Base-by-base conservation (phyloP, 768 basidiomycete species). In the Calvatia gigantea region DNA sequence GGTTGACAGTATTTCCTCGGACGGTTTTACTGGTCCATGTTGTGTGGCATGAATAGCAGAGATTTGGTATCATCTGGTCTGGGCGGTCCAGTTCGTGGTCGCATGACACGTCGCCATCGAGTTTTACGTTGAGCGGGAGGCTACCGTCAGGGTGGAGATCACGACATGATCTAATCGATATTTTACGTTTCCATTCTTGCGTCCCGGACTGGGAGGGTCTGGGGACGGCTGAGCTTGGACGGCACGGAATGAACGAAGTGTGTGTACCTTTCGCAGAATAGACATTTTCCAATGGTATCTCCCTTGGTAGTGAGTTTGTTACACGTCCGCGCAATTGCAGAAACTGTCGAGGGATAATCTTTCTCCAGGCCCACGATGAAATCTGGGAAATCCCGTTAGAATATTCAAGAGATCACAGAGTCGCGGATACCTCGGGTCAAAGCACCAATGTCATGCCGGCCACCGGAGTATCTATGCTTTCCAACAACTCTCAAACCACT, bases 331-430 rank as follows among this genome's bases (percentile, higher is more conserved):
- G 84, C 84, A 47, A 94, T 88, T 0, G 91, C 84, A 6, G 89
- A 91, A 9, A 93, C 91, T 0, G 91, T 94, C 0, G 91, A 90
- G 3, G 91, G 91, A 66, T 87, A 94, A 66, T 92, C 85, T 48
- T 78, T 82, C 69, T 94, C 91, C 27, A 94, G 65, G 2, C 89
- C 86, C 17, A 87, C 69, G 54, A 94, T 89, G 61, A 93, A 94
- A 65, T 86, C 91, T 91, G 54, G 9, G n/a, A 9, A 33, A 28
- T 44, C 7, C 27, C 25, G 19, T 14, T 14, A 32, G n/a, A 4
- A 38, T 17, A 41, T 3, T 7, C 52, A 45, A 50, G 17, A 43
- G 23, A 42, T 8, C 23, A 28, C 35, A 54, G n/a, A 43, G 31
- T 11, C 17, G 46, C 17, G 25, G 53, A n/a, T 61, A 88, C 90